Conservation (phyloP, 352 stramenopile genomes). For the Phytophthora pistaciae region DNA sequence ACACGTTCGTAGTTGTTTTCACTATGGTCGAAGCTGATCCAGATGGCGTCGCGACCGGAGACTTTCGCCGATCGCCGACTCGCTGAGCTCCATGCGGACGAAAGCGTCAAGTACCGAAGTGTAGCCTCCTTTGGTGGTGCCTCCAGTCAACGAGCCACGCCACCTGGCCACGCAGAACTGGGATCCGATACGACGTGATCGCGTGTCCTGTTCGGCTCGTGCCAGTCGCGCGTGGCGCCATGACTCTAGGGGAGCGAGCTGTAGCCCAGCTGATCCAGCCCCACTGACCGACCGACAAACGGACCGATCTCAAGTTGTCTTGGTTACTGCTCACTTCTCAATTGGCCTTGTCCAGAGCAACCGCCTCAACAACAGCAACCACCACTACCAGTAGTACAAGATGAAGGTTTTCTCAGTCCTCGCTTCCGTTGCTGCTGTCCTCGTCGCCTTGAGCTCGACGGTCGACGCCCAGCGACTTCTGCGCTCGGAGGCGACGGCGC, state of each 20-base stretch:
- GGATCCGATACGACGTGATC: slow-evolving; percentile 18
- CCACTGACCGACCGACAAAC: neutral
- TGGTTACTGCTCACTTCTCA: slow-evolving; percentile 11
- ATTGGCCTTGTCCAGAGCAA: slow-evolving; percentile 11
- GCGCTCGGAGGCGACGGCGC: slow-evolving; percentile 25
- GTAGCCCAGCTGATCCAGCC: neutral
- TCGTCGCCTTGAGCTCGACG: slow-evolving; percentile 15
- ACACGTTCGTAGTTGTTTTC: slow-evolving; percentile 7
- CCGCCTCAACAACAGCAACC: neutral
- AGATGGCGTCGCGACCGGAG: slow-evolving; percentile 5
- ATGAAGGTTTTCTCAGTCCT: slow-evolving; percentile 32
- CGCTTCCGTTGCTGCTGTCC: slow-evolving; percentile 2
- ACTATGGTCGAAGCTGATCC: neutral
- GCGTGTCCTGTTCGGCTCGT: slow-evolving; percentile 3
- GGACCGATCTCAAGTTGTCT: neutral
- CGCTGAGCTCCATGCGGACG: slow-evolving; percentile 2
- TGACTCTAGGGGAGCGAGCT: neutral
- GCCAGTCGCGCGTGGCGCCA: slow-evolving; percentile 10
- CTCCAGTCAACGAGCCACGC: slow-evolving; percentile 16
- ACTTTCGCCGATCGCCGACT: slow-evolving; percentile 17
- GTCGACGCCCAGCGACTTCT: slow-evolving; percentile 27
- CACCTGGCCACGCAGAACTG: slow-evolving; percentile 16
- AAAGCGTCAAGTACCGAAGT: slow-evolving; percentile 5
- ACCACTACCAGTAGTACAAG: neutral
- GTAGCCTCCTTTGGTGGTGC: neutral